Evolutionary conservation across 139 green algal genomes (phyloP).

Genomic region (Auxenochlorella protothecoides): DNA sequence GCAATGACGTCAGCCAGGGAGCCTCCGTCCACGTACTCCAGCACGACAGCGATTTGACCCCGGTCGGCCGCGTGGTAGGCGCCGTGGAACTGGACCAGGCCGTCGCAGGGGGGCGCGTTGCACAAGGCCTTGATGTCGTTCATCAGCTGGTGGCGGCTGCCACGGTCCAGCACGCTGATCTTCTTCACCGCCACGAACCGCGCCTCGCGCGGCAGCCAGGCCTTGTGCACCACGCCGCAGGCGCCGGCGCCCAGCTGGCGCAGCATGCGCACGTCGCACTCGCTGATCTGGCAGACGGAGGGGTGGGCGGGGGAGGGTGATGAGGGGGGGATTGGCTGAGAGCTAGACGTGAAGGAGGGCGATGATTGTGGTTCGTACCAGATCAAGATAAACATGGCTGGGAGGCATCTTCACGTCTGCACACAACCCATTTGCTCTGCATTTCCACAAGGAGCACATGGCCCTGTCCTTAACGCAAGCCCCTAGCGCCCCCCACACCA

Average conservation of each 20-base stretch:
- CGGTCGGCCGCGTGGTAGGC: slow-evolving; percentile 64
- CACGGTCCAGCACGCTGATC: slow-evolving; percentile 53
- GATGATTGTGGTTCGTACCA: neutral
- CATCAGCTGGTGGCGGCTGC: slow-evolving; percentile 76
- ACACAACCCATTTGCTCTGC: too few species aligned
- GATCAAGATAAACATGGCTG: neutral
- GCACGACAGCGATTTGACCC: slow-evolving; percentile 74
- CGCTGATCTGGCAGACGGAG: slow-evolving; percentile 45
- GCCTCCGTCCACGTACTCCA: slow-evolving; percentile 95
- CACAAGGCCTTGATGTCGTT: slow-evolving; percentile 79
- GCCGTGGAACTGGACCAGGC: slow-evolving; percentile 63
- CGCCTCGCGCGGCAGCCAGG: slow-evolving; percentile 43
- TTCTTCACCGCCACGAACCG: slow-evolving; percentile 78
- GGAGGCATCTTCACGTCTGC: too few species aligned
- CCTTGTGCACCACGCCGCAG: slow-evolving; percentile 68
- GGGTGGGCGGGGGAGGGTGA: neutral
- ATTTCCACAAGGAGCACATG: too few species aligned
- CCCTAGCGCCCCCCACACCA: neutral
- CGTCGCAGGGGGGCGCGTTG: slow-evolving; percentile 37
- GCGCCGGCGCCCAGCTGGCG: slow-evolving; percentile 53
- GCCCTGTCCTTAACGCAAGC: neutral
- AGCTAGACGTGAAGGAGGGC: neutral
- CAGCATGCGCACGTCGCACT: slow-evolving; percentile 66
- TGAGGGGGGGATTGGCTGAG: neutral
- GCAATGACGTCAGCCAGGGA: slow-evolving; percentile 65